Base-by-base conservation (phyloP, 108 stramenopile species). In the Halocafeteria seosinensis region DNA sequence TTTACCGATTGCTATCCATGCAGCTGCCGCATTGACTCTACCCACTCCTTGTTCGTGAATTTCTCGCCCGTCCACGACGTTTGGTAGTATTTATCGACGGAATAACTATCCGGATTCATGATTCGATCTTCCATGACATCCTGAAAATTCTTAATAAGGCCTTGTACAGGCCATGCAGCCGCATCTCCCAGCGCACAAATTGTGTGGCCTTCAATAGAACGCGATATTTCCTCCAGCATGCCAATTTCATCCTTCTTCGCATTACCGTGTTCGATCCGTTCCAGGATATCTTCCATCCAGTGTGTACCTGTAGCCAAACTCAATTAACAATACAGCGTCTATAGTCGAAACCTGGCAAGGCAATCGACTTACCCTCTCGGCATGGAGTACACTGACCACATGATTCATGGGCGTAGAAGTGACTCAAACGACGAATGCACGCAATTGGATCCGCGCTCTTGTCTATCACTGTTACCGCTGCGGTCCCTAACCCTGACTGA, bases 321-420 rank as follows among this genome's bases (percentile, higher is more conserved):
- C n/a, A n/a, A n/a, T n/a, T n/a, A n/a, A n/a, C n/a, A n/a, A n/a
- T 88, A 71, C 62, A 91, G 84, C 53, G 86, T 83, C 70, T 89
- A 88, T 23, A 91, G 69, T 89, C 89, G 90, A 4, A 82, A 80
- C 12, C 90, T 91, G 37, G n/a, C n/a, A n/a, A n/a, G n/a, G n/a
- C n/a, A n/a, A n/a, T n/a, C n/a, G n/a, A n/a, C n/a, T n/a, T n/a
- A n/a, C 92, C 91, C 81, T 96, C 95, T 42, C 92, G 87, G 81
- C 98, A 99, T 67, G 98, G 98, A 26, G 98, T 99, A 84, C 98
- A 99, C 80, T 99, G 98, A 42, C 98, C 98, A 71, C 98, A 99
- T 29, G 92, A 94, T 79, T 99, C 98, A 85, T 99, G 98, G 76
- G 88, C 87, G 88, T 99, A 99, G 74, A 99, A 99, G 80, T 99